These are phyloP conservation scores for Plasmodium vinckei DNA, from an alignment of 169 alveolate species.

Conservation along the genomic window DNA sequence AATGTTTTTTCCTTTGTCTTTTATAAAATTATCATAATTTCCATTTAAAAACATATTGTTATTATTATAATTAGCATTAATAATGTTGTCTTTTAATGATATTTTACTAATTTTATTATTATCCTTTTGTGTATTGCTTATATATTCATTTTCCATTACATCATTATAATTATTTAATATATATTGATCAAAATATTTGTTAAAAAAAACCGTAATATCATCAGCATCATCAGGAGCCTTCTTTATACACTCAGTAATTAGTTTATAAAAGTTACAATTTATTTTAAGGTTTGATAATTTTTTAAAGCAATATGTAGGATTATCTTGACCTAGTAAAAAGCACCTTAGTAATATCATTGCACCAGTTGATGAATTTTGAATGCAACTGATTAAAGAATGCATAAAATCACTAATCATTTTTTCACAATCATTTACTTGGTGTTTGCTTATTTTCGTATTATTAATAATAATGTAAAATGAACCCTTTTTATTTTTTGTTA, in stretches of 20 bases:
- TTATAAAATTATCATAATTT: not conserved
- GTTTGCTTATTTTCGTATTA: conserved; percentile 42
- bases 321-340: conserved; percentile 72
- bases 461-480: conserved; percentile 41
- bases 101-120: not conserved
- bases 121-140: not conserved
- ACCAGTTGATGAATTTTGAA: conserved; percentile 67
- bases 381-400: conserved; percentile 60
- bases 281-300: conserved; percentile 30
- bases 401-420: conserved; percentile 55
- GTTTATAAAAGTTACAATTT: conserved; percentile 57
- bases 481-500: conserved; percentile 50
- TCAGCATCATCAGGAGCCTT: conserved; percentile 71
- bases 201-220: conserved; percentile 64
- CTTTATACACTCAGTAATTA: conserved; percentile 72
- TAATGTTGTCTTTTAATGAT: not conserved
- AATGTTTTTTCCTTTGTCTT: conserved; percentile 23
- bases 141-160: not conserved
- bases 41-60: not conserved
- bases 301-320: conserved; percentile 72
- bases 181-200: conserved; percentile 30
- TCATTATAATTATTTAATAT: conserved; percentile 1
- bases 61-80: not conserved
- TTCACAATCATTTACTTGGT: conserved; percentile 71
- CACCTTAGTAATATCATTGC: conserved; percentile 67